Percentiles rank a stretch among this genome's conserved stretches.
Evolutionary conservation across 2,329 filamentous ascomycete genomes (phyloP).

Genomic region (Fusarium hainanense): DNA sequence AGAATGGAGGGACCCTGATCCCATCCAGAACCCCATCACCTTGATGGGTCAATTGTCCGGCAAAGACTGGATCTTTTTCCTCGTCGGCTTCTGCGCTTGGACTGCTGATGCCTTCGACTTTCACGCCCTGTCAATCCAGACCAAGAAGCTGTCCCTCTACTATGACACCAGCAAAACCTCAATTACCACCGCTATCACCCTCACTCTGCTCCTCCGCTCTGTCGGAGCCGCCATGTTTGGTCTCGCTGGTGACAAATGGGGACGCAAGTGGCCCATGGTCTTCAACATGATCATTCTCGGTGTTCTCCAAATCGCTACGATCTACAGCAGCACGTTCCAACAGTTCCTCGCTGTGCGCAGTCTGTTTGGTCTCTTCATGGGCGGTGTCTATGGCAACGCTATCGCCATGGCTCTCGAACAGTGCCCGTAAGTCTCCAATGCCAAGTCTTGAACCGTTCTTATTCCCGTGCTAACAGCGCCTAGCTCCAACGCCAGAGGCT

Average conservation of each 20-base stretch:
- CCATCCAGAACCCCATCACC: slow-evolving; percentile 75
- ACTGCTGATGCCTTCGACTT: slow-evolving; percentile 87
- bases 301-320: slow-evolving; percentile 77
- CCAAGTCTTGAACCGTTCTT: slow-evolving; percentile 33
- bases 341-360: slow-evolving; percentile 80
- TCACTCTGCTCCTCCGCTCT: slow-evolving; percentile 79
- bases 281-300: slow-evolving; percentile 80
- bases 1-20: slow-evolving; percentile 76
- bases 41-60: slow-evolving; percentile 72
- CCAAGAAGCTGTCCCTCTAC: slow-evolving; percentile 71
- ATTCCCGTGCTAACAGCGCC: slow-evolving; percentile 35
- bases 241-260: slow-evolving; percentile 80
- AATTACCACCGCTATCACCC: slow-evolving; percentile 79
- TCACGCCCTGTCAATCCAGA: slow-evolving; percentile 82
- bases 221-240: slow-evolving; percentile 82
- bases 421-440: slow-evolving; percentile 64
- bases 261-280: slow-evolving; percentile 87
- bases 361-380: slow-evolving; percentile 83
- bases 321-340: slow-evolving; percentile 76
- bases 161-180: slow-evolving; percentile 67
- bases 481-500: slow-evolving; percentile 73
- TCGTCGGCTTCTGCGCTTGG: slow-evolving; percentile 81
- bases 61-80: slow-evolving; percentile 79
- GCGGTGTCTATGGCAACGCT: slow-evolving; percentile 82
- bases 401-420: slow-evolving; percentile 82